phyloP scores from a whole-genome alignment of 2,329 filamentous ascomycete genomes.

The Calycina marina region DNA sequence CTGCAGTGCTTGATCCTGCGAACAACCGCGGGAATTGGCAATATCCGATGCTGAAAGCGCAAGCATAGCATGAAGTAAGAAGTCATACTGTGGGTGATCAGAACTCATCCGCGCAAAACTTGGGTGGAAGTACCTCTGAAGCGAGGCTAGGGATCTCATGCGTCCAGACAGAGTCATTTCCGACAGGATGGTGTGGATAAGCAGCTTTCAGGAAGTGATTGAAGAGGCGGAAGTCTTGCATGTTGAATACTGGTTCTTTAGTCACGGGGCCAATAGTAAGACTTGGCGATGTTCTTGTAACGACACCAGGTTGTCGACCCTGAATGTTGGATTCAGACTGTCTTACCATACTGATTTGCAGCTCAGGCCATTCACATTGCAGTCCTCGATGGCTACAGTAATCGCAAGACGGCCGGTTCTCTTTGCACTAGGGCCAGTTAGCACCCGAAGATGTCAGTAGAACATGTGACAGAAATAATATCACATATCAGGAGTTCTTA shows the following conservation, averaged over 20 bases:
- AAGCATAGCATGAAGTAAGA: conserved; percentile 55
- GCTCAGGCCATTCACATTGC: conserved; percentile 45
- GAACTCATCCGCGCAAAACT: not conserved
- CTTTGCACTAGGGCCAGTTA: conserved; percentile 38
- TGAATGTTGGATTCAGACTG: too few species aligned
- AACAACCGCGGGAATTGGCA: conserved; percentile 26
- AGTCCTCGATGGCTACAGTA: conserved; percentile 50
- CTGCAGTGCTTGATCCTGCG: conserved; percentile 4
- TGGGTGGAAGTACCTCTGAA: conserved; percentile 35
- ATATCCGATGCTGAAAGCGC: conserved; percentile 54
- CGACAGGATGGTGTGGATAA: conserved; percentile 49
- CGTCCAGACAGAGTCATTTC: conserved; percentile 51
- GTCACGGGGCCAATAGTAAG: too few species aligned
- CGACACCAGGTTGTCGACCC: conserved; percentile 24
- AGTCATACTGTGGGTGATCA: conserved; percentile 38
- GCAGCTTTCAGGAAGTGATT: conserved; percentile 49
- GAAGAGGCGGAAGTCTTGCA: conserved; percentile 54
- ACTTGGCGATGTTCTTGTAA: conserved; percentile 6
- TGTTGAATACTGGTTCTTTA: conserved; percentile 37
- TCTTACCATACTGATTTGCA: conserved; percentile 29
- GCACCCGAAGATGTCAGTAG: not conserved
- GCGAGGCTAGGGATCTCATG: conserved; percentile 54
- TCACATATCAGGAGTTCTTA: conserved; percentile 12
- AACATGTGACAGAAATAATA: not conserved
- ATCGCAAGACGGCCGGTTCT: conserved; percentile 44